Evolutionary conservation across 345 rosid genomes (phyloP).

Genomic region (Acer negundo): DNA sequence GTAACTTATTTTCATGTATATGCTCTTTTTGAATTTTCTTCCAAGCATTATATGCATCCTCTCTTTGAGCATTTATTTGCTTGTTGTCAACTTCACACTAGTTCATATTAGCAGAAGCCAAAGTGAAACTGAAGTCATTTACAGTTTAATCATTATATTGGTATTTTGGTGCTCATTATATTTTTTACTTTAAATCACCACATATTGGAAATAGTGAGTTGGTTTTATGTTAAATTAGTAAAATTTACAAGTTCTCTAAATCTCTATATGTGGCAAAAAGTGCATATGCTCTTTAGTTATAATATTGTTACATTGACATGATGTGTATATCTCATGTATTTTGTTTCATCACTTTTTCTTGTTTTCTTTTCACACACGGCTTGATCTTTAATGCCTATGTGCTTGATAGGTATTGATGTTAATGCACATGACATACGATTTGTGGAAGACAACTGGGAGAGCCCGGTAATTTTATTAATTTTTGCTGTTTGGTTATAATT

Average conservation of each 20-base stretch:
- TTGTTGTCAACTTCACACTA: neutral
- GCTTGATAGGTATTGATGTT: constrained; percentile 78
- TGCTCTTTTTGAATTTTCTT: neutral
- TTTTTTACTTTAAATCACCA: neutral
- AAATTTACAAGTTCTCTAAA: neutral
- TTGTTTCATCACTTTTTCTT: neutral
- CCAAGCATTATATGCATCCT: neutral
- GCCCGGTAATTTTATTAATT: constrained; percentile 67
- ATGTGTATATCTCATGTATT: neutral
- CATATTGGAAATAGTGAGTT: neutral
- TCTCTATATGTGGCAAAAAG: neutral
- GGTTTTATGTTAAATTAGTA: neutral
- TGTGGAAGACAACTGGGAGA: constrained; percentile 99
- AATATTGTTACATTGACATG: neutral
- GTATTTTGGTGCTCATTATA: neutral
- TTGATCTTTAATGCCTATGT: constrained; percentile 7
- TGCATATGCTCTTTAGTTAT: neutral
- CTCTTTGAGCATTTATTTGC: neutral
- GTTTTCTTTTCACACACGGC: neutral
- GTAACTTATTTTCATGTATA: neutral
- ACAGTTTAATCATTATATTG: neutral
- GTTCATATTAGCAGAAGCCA: neutral
- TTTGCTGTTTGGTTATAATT: constrained; percentile 8
- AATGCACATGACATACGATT: constrained; percentile 84
- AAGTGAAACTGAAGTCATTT: neutral